These are phyloP conservation scores for Paramecium bursaria DNA, from an alignment of 73 alveolate genomes.

Conservation along the genomic window DNA sequence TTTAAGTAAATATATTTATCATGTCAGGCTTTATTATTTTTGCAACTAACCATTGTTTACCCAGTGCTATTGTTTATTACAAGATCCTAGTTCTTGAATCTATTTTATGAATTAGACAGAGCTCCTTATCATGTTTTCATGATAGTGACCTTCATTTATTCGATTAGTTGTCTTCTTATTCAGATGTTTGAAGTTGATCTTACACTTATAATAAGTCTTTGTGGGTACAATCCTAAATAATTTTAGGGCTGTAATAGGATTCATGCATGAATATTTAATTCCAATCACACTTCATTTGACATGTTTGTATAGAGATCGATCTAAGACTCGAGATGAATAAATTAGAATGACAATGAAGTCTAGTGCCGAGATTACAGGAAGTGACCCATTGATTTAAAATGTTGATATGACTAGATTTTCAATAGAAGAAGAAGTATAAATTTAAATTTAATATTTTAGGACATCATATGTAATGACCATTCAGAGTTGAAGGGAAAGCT, in stretches of 20 bases:
- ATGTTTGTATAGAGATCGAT: constrained; percentile 12
- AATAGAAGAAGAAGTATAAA: no score
- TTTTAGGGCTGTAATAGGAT: constrained; percentile 51
- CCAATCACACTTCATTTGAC: constrained; percentile 29
- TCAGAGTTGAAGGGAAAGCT: neutral
- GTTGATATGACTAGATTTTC: no score
- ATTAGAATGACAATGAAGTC: neutral
- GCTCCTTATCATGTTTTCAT: constrained; percentile 25
- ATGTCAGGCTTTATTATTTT: neutral
- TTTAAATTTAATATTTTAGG: constrained; percentile 32
- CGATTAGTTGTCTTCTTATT: neutral
- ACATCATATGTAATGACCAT: constrained; percentile 15
- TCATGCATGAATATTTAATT: constrained; percentile 21
- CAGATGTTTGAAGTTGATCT: constrained; percentile 22
- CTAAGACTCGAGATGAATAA: neutral
- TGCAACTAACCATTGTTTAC: constrained; percentile 9
- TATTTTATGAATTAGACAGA: constrained; percentile 8
- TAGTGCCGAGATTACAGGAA: constrained; percentile 42
- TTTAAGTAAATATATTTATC: no score
- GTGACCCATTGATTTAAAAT: no score
- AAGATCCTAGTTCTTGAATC: constrained; percentile 23
- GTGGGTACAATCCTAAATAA: no score
- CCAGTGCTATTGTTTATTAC: constrained; percentile 40
- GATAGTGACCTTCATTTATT: neutral
- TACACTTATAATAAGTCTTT: constrained; percentile 17